phyloP scores from a whole-genome alignment of 2,329 filamentous ascomycete genomes.

The Leptographium radiaticola region DNA sequence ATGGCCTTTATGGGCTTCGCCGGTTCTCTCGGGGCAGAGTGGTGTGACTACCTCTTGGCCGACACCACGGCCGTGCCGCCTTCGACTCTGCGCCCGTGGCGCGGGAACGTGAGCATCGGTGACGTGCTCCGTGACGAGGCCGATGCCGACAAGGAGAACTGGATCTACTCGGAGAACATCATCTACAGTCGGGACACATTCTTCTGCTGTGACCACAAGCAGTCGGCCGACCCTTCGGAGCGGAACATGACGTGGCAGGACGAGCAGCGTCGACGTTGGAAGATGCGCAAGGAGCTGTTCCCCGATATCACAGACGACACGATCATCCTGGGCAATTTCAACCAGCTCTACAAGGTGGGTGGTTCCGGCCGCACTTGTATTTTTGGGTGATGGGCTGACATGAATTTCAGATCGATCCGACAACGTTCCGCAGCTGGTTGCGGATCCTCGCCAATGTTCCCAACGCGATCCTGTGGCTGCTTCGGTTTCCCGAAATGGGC shows the following conservation, averaged over 20 bases:
- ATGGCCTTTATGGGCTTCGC: conserved; percentile 99
- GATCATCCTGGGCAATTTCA: conserved; percentile 94
- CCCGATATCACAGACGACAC: conserved; percentile 68
- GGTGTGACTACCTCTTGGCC: conserved; percentile 94
- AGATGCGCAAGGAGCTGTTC: conserved; percentile 87
- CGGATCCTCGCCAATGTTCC: conserved; percentile 77
- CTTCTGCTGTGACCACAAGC: conserved; percentile 94
- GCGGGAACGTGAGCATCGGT: conserved; percentile 59
- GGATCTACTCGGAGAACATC: conserved; percentile 95
- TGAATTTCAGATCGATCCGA: conserved; percentile 80
- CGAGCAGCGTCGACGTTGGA: conserved; percentile 72
- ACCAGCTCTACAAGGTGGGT: conserved; percentile 90
- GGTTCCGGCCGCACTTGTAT: neutral
- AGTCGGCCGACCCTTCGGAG: conserved; percentile 59
- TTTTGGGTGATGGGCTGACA: neutral
- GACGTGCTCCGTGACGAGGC: conserved; percentile 56
- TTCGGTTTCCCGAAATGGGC: conserved; percentile 91
- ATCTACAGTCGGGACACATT: conserved; percentile 92
- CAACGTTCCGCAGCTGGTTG: conserved; percentile 90
- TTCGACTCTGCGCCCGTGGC: conserved; percentile 66
- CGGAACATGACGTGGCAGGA: conserved; percentile 63
- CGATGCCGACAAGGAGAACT: conserved; percentile 57
- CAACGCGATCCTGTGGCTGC: conserved; percentile 83
- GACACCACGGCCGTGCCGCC: conserved; percentile 77
- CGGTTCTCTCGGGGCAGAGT: conserved; percentile 88